Base-by-base conservation (phyloP, 2,329 filamentous ascomycete genomes). In the Cladobotryum mycophilum region DNA sequence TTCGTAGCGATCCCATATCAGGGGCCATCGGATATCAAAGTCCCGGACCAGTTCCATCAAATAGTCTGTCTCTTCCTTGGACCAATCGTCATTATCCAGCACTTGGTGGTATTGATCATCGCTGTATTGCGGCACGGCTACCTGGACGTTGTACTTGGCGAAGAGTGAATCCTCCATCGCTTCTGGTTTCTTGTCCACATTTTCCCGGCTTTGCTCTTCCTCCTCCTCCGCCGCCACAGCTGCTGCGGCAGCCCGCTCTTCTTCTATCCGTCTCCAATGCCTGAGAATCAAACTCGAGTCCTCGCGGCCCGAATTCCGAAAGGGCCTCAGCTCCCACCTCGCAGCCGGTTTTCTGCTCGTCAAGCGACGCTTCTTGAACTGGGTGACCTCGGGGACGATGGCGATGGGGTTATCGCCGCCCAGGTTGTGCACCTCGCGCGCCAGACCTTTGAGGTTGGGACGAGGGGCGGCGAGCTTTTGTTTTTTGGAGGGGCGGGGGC, bases 1-100 rank as follows among this genome's bases (percentile, higher is more conserved):
- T 48, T 95, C 88, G 70, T 96, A 99, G 52, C 92, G 87, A 67
- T 99, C 93, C 76, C 86, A 89, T 53, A 99, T 88, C 14, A 97
- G 68, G 3, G 92, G 80, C 90, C 93, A 99, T 58, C 93, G 85
- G 53, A 96, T 77, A 63, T 95, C 89, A 63, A 84, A 96, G 43
- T 91, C 86, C 51, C 78, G 78, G 13, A 82, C 88, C 35, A 92
- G 66, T 3, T 81, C 74, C 64, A 97, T 79, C 55, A 99, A 70
- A 64, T 96, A 96, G 64, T 96, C 90, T 8, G 93, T 99, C 70
- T 99, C 93, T 60, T 93, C 86, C 62, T 86, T 89, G 13, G 87
- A 85, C 93, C 93, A 99, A 59, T 92, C 84, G 13, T 81, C 74
- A 62, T 77, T 86, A 59, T 83, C 79, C 46, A 99, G 70, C 55